phyloP scores from a whole-genome alignment of 2,329 filamentous ascomycete genomes.

The Coleophoma cylindrospora region DNA sequence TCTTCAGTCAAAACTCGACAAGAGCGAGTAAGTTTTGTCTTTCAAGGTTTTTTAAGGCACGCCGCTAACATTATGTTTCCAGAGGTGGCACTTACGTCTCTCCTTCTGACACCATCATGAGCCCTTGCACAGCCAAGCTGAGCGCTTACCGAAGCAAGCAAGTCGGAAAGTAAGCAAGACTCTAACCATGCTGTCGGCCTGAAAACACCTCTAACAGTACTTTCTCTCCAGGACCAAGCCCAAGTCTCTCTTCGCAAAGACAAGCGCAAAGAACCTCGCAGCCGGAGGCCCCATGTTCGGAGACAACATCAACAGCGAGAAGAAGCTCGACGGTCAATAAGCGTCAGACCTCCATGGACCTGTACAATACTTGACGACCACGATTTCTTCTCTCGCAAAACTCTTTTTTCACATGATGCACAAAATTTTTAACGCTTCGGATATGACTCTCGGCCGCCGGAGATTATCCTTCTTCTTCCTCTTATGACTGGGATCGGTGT shows the following conservation, averaged over 20 bases:
- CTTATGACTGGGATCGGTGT: no score
- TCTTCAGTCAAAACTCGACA: conserved; percentile 65
- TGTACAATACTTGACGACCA: no score
- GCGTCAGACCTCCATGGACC: no score
- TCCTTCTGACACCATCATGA: conserved; percentile 86
- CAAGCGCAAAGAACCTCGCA: conserved; percentile 57
- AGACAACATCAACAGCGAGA: conserved; percentile 6
- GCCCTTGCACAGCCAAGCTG: conserved; percentile 78
- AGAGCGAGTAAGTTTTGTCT: conserved; percentile 49
- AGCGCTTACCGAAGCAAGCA: conserved; percentile 77
- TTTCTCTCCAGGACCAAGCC: conserved; percentile 49
- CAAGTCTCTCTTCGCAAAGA: conserved; percentile 63
- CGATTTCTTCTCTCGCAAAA: background rate
- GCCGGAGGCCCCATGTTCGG: conserved; percentile 19
- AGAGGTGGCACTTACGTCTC: conserved; percentile 56
- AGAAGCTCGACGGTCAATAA: conserved; percentile 1
- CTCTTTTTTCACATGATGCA: background rate
- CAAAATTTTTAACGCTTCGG: no score
- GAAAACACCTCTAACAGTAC: conserved; percentile 10
- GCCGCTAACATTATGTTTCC: conserved; percentile 13
- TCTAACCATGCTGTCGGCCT: background rate
- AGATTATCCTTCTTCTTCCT: no score
- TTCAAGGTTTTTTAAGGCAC: conserved; percentile 9
- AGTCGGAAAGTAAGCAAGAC: conserved; percentile 61
- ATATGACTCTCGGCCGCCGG: no score